These are phyloP conservation scores for Lepidium africanum DNA, from an alignment of 345 rosid genomes.

Conservation along the genomic window DNA sequence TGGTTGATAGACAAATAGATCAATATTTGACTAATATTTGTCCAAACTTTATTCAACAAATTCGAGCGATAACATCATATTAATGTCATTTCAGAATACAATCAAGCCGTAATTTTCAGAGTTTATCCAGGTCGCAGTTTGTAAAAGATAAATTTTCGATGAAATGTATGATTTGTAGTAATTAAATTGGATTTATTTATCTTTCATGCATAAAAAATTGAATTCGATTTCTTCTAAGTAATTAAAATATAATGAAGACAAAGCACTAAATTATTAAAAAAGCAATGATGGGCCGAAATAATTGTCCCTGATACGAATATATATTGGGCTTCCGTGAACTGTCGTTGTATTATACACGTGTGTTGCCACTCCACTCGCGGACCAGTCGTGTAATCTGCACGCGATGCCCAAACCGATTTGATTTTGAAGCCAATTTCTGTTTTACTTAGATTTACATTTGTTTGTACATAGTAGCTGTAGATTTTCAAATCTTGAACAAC, in stretches of 20 bases:
- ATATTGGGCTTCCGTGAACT: background rate
- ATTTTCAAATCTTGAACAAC: background rate
- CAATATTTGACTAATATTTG: background rate
- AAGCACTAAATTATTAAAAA: background rate
- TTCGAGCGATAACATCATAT: slow-evolving; percentile 7
- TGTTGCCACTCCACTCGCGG: background rate
- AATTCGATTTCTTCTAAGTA: background rate
- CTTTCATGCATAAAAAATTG: no score
- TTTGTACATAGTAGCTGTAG: background rate
- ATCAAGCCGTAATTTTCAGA: no score
- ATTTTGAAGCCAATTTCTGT: background rate
- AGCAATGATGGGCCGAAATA: background rate
- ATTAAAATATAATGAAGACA: background rate
- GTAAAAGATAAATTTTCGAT: no score
- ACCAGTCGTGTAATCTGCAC: background rate
- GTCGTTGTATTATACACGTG: background rate
- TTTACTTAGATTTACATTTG: background rate
- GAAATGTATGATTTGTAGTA: no score
- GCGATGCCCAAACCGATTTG: background rate
- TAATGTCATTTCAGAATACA: background rate
- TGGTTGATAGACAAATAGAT: slow-evolving; percentile 13
- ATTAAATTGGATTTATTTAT: no score
- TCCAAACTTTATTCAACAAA: slow-evolving; percentile 6
- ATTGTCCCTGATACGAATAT: background rate
- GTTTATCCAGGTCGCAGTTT: no score